Base-by-base conservation (phyloP, 345 rosid species). In the Aquilaria malaccensis region DNA sequence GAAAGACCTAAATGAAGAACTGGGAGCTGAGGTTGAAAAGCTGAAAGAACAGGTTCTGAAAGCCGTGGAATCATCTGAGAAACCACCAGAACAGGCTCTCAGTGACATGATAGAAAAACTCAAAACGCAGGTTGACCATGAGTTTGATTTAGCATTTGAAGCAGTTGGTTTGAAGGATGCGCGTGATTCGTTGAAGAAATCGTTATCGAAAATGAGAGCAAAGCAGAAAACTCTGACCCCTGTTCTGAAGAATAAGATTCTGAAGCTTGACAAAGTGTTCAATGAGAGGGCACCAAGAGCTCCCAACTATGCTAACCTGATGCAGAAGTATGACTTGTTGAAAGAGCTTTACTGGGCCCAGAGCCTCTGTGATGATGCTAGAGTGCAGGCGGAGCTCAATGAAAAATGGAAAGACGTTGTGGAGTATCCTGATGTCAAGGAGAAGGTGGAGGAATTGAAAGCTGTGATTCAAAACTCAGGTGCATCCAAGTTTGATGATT, bases 111-210 rank as follows among this genome's bases (percentile, higher is more conserved):
- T 89, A 43, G 79, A 67, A 65, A 89, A 80, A 72, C 79, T 89
- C 70, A 77, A 77, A 75, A 76, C 71, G 55, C 96, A 84, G 84
- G 72, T 93, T 61, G 83, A 87, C 64, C 78, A 77, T n/a, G 98
- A 89, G 76, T 84, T 68, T 64, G 61, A 79, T 47, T 80, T 81
- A 75, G 97, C 98, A 58, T 74, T 75, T 51, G 78, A 72, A 60
- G 81, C 84, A 29, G 7, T 79, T 69, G 96, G 88, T 58, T 68
- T 84, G 62, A 64, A 77, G 59, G 94, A 81, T 67, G 83, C 84
- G 74, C 63, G 74, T 41, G 67, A 60, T 1, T 64, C 63, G 33
- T 33, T 87, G 67, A 85, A 75, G 5, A 75, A 75, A 63, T 89
- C 87, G 68, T 72, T 83, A 68, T 62, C 72, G 1, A 80, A 75